Evolutionary conservation across 306 rosid genomes (phyloP), one percentile per base, ranked within the genome.

Genomic region (Hippophae gyantsensis): DNA sequence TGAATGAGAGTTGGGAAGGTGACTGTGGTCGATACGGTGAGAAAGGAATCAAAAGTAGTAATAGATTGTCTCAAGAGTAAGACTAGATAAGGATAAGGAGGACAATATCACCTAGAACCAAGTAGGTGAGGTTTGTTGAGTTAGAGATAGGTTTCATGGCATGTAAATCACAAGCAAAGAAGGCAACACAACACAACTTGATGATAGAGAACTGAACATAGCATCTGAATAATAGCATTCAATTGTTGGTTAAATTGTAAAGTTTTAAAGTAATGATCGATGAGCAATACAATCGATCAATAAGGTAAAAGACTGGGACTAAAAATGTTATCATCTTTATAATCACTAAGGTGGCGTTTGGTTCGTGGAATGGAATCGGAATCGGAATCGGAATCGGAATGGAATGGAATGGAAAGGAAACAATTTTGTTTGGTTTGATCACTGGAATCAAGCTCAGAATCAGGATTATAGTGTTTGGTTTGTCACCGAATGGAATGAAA

Each of bases 111-210:
- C 58, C 64, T 0, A 43, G 27, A 47, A 67, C 47, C 7, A 58
- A 60, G 58, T 57, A 59, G 57, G 71, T 66, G 52, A 62, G 23
- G 12, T 8, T 42, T 11, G 51, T 5, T 9, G 54, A 27, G 40
- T 23, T n/a, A 48, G 56, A 0, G 18, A 63, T 11, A 32, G 11
- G 56, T 12, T 23, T 57, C 26, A 48, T 57, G 49, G 64, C 59
- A 13, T 66, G 63, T 2, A 52, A 23, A 25, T 66, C 72, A 2
- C 47, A 63, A 32, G 72, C 60, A 38, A 58, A 68, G 54, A 52
- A 54, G 11, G 59, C 43, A 47, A 59, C 52, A 43, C 66, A 47
- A 42, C 18, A 43, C 72, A 47, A 42, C 38, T 52, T 6, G 57
- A 43, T 2, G 52, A 67, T 58, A 67, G 71, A 9, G 64, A 57